Base-by-base conservation (phyloP, 1,139 yeast species). In the Suhomyces coccinellae region DNA sequence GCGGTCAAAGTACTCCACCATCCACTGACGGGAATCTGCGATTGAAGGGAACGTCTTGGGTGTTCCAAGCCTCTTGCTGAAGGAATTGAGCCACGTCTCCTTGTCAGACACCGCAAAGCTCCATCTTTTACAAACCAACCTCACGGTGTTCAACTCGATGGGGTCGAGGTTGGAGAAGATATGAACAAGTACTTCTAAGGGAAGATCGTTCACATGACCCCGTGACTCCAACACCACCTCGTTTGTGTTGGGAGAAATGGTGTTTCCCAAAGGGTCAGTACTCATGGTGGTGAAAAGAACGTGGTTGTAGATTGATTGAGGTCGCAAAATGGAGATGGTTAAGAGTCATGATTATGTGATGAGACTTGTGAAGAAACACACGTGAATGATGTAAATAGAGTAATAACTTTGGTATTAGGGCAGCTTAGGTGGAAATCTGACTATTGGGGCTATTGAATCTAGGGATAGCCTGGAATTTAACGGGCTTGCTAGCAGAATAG, bases 41-140 rank as follows among this genome's bases (percentile, higher is more conserved):
- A 79, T 65, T 1, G 85, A 75, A 3, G 89, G 82, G 58, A 85
- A 85, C 12, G 55, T 47, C 12, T 62, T 56, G 0, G 76, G 54
- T 3, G 64, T 72, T 3, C 75, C 71, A 52, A 78, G 78, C 44
- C 70, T 71, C 22, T 69, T 56, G 22, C 66, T 62, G 54, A 85
- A 83, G 16, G 85, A 71, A 44, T 72, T 73, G 55, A 74, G 73
- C 91, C 91, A 85, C 6, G 84, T 72, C 40, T 75, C 76, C 49
- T 78, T 78, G 57, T 83, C 84, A 48, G 73, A 73, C 4, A 83
- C 74, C 6, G 82, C 70, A 36, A 58, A 56, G 46, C 76, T 63
- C 78, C 88, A 80, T 15, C 66, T 58, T 35, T 64, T 71, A 54
- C 88, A 83, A 3, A 84, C 85, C 36, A 73, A 62, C 27, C 83